Evolutionary conservation across 2,329 filamentous ascomycete genomes (phyloP), one percentile per base, ranked within the genome.

Genomic region (Periconia digitata): DNA sequence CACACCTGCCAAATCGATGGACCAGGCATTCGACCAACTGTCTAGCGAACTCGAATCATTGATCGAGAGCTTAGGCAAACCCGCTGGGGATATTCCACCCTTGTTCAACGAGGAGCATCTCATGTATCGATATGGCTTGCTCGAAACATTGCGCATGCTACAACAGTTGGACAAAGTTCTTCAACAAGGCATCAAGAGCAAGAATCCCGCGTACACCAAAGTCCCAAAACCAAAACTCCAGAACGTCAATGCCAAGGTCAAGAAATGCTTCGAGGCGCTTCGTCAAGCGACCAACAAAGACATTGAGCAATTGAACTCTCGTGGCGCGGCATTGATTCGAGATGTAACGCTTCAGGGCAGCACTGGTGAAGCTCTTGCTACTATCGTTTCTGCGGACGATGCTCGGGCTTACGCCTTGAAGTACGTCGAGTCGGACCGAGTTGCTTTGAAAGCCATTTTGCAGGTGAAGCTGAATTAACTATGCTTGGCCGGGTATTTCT

Each of bases 391-490:
- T 7, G 59, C 62, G n/a, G 56, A 53, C 0, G 58, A 67, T 41
- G 47, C 64, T 8, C 51, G 58, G 10, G 43, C 23, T 8, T 70
- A 64, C 51, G 62, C 63, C 10, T 49, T 42, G 10, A 62, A 67
- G 39, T 69, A 69, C 41, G 59, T 62, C 7, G 66, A 69, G 17
- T 64, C 62, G n/a, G 63, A 59, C 6, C 38, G 64, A 2, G 65
- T 69, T 20, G 60, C 64, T 3, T 58, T 68, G 54, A 55, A 58
- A 16, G 66, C 64, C 1, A 56, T 71, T 15, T 37, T 62, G 39
- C 62, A 61, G 51, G 67, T 71, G 16, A 70, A 65, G 53, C 53
- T 69, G n/a, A 62, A 56, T 53, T 68, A 67, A 12, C 10, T 3
- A 32, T 10, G 12, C 27, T n/a, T n/a, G n/a, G n/a, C n/a, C n/a